A percentile compares a stretch with the other conserved stretches of the same genome.
These are phyloP conservation scores for Malassezia pachydermatis DNA, from an alignment of 1,284 basidiomycete species.

Conservation along the genomic window DNA sequence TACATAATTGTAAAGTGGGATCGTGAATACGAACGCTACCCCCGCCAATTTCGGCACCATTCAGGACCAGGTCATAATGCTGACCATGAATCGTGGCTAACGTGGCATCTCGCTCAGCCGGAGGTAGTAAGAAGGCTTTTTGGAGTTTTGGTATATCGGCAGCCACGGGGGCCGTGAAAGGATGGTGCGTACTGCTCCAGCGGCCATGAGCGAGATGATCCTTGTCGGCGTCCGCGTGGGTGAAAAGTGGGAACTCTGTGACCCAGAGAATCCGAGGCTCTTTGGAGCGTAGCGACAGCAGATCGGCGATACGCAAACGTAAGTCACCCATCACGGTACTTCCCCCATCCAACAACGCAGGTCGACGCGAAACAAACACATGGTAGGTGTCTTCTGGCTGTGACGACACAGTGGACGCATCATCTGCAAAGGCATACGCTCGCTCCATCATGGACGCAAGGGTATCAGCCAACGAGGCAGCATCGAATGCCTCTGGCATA, in stretches of 20 bases:
- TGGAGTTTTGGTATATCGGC: conserved; percentile 69
- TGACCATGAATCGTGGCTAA: conserved; percentile 61
- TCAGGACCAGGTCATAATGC: conserved; percentile 93
- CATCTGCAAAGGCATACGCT: conserved; percentile 16
- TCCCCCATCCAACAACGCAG: conserved; percentile 57
- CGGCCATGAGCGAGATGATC: conserved; percentile 60
- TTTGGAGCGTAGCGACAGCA: conserved; percentile 49
- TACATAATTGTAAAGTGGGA: conserved; percentile 67
- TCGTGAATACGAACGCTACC: conserved; percentile 88
- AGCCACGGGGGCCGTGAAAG: conserved; percentile 90
- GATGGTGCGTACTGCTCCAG: conserved; percentile 85
- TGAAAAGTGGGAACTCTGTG: conserved; percentile 90
- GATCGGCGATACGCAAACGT: conserved; percentile 59
- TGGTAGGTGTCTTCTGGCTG: conserved; percentile 46
- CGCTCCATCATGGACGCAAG: conserved; percentile 50
- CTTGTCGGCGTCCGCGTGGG: conserved; percentile 76
- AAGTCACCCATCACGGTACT: conserved; percentile 69
- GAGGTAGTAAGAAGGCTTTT: too few species aligned
- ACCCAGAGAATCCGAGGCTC: conserved; percentile 83
- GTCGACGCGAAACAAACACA: conserved; percentile 23
- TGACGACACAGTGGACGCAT: conserved; percentile 50
- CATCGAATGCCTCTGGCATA: conserved; percentile 21
- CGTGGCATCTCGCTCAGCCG: not conserved
- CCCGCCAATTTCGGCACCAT: conserved; percentile 85
- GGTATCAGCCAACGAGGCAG: conserved; percentile 6